Percentiles rank a stretch among this genome's conserved stretches.
These are phyloP conservation scores for Echinosophora koreensis DNA, from an alignment of 306 rosid species.

Conservation along the genomic window DNA sequence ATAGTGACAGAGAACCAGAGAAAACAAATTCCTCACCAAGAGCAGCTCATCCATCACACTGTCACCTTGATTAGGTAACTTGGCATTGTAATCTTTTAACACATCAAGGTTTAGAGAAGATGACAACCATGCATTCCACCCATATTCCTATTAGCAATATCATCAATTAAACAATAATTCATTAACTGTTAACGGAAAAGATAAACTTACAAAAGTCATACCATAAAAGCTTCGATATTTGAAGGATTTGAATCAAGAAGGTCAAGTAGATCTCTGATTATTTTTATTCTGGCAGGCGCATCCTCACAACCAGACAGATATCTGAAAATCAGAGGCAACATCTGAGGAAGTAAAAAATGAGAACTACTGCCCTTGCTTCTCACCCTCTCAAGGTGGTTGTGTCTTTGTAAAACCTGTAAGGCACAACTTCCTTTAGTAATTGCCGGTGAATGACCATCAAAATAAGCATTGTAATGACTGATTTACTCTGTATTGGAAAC, in stretches of 20 bases:
- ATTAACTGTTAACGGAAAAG: constrained; percentile 38
- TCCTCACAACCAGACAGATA: constrained; percentile 84
- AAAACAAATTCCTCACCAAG: constrained; percentile 73
- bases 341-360: constrained; percentile 92
- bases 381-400: constrained; percentile 72
- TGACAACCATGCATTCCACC: constrained; percentile 93
- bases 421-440: constrained; percentile 34
- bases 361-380: constrained; percentile 74
- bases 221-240: constrained; percentile 98
- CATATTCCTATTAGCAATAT: constrained; percentile 74
- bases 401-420: constrained; percentile 89
- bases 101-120: constrained; percentile 80
- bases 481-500: constrained; percentile 21
- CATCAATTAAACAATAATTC: constrained; percentile 42
- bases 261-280: constrained; percentile 83
- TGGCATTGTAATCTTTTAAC: constrained; percentile 62
- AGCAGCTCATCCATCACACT: constrained; percentile 65
- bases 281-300: constrained; percentile 67
- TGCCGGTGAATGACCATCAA: constrained; percentile 11
- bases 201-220: constrained; percentile 45
- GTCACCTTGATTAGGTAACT: constrained; percentile 56
- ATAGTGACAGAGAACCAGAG: constrained; percentile 81
- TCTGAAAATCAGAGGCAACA: constrained; percentile 83
- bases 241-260: constrained; percentile 96
- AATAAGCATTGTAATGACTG: constrained; percentile 25